phyloP scores from a whole-genome alignment of 306 rosid genomes.

The Castanopsis chinensis region DNA sequence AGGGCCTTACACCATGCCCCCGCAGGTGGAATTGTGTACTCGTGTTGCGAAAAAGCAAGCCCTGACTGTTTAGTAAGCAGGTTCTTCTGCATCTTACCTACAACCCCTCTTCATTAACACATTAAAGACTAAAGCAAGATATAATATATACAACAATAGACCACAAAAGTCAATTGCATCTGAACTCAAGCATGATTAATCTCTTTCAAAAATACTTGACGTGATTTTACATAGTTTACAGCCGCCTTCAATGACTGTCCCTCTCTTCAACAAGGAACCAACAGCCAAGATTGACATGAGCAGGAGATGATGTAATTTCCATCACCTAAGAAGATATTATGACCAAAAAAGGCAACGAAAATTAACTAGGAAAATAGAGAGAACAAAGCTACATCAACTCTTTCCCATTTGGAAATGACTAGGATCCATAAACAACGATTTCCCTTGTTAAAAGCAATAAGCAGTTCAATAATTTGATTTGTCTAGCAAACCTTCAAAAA shows the following conservation, averaged over 20 bases:
- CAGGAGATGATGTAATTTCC: neutral
- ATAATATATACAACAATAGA: neutral
- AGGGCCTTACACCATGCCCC: no score
- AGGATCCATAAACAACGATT: neutral
- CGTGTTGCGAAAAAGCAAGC: no score
- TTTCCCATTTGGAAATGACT: neutral
- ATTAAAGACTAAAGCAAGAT: no score
- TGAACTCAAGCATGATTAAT: neutral
- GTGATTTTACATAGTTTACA: neutral
- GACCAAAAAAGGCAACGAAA: neutral
- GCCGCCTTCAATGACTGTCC: neutral
- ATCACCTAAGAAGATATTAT: neutral
- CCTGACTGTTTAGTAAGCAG: no score
- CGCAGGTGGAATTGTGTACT: no score
- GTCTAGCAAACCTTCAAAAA: neutral
- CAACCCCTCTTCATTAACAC: no score
- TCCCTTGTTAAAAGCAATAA: neutral
- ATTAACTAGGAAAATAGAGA: no score
- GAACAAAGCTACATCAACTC: neutral
- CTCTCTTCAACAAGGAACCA: neutral
- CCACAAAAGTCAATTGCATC: neutral
- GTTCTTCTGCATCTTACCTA: no score
- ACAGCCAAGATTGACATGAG: neutral
- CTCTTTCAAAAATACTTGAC: neutral
- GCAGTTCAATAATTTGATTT: neutral